phyloP scores from a whole-genome alignment of 148 eudicot species.

The Amaranthus cruentus region DNA sequence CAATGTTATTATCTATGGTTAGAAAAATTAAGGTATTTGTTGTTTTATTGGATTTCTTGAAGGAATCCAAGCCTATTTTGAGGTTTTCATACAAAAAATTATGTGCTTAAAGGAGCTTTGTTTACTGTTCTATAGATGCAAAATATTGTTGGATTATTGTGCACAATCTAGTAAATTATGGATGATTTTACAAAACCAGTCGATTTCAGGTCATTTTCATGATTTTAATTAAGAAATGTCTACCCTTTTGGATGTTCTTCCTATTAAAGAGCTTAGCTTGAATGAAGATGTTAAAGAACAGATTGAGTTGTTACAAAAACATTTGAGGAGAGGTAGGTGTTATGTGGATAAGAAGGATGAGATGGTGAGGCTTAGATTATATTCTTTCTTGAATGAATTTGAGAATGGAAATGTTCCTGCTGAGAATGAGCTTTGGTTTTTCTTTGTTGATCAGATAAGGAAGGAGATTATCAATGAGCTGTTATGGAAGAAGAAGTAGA shows the following conservation, averaged over 20 bases:
- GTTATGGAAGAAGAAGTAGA: too few species aligned
- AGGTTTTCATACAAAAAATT: slow-evolving; percentile 34
- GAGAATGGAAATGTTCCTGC: slow-evolving; percentile 48
- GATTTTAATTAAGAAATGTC: slow-evolving; percentile 69
- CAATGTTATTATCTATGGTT: slow-evolving; percentile 43
- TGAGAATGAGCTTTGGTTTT: slow-evolving; percentile 31
- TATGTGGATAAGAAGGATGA: slow-evolving; percentile 62
- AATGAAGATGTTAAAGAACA: slow-evolving; percentile 68
- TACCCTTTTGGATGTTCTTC: slow-evolving; percentile 81
- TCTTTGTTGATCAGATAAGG: slow-evolving; percentile 52
- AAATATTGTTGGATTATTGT: slow-evolving; percentile 68
- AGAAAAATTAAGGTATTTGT: slow-evolving; percentile 58
- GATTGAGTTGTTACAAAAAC: slow-evolving; percentile 58
- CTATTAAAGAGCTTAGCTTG: slow-evolving; percentile 46
- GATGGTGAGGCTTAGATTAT: slow-evolving; percentile 42
- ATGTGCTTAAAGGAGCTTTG: slow-evolving; percentile 81
- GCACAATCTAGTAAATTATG: slow-evolving; percentile 60
- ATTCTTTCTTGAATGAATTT: slow-evolving; percentile 46
- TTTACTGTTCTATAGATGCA: slow-evolving; percentile 63
- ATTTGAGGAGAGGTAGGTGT: slow-evolving; percentile 44
- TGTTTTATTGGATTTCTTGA: slow-evolving; percentile 48
- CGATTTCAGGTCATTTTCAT: slow-evolving; percentile 79
- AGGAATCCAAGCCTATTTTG: slow-evolving; percentile 28
- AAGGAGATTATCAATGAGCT: neutral
- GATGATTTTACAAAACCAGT: slow-evolving; percentile 70